Evolutionary conservation across 805 yeast genomes (phyloP), one percentile per base, ranked within the genome.

Genomic region (Teunomyces pallodes): DNA sequence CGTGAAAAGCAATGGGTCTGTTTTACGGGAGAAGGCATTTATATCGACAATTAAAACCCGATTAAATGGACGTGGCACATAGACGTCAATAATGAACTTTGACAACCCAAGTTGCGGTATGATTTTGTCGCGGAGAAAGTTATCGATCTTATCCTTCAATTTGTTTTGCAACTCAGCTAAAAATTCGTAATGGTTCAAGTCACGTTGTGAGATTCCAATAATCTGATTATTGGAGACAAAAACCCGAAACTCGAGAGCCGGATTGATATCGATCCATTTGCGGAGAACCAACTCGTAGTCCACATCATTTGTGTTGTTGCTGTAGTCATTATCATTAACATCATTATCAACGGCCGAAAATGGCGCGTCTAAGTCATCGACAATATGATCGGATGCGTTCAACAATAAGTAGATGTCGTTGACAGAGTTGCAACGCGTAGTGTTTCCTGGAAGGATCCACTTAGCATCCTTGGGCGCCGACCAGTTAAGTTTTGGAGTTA

Each of bases 401-500:
- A 94, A 67, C 7, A 94, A 66, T 42, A 94, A 64, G 54, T 90
- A 94, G 0, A 94, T 68, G 54, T 94, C 99, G 33, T 84, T 77
- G 0, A 86, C 82, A 29, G 76, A 77, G 12, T 69, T 73, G 59
- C 98, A 91, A 58, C 81, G 78, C 77, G 86, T 79, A 2, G 88
- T 77, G 58, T 89, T 87, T 29, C 86, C 82, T 2, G 94, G 77
- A 58, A 87, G 69, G 16, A 94, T 92, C 99, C 98, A 94, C 0
- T 84, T 80, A 1, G 98, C 88, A 67, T 94, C 99, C 60, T 84
- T 85, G 1, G 99, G 99, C 1, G 97, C 87, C 0, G 97, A 90
- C 99, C 99, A 94, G 71, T 94, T 94, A 56, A 92, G 70, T 60
- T 94, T 94, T 1, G 98, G 98, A 1, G 89, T 77, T 2, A 90